Conservation (phyloP, 179 eudicot species). For the Silene vulgaris region DNA sequence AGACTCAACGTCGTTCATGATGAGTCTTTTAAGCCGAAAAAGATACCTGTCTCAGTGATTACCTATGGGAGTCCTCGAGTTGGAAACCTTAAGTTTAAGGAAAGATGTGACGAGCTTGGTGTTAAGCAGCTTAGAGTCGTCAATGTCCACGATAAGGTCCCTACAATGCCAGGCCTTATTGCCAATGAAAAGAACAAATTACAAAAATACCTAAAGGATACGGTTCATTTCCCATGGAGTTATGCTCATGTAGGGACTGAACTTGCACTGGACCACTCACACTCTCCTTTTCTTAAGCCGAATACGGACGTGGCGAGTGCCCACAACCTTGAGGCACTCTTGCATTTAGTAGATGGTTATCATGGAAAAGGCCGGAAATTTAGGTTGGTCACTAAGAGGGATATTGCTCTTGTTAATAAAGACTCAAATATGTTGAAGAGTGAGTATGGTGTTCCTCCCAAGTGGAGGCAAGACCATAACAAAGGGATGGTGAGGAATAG, state of each 20-base stretch:
- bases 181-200: constrained; percentile 56
- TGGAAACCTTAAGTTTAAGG: constrained; percentile 66
- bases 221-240: constrained; percentile 69
- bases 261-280: constrained; percentile 47
- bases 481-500: constrained; percentile 55
- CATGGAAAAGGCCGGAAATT: constrained; percentile 36
- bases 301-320: constrained; percentile 36
- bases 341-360: constrained; percentile 64
- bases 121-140: constrained; percentile 47
- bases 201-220: constrained; percentile 54
- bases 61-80: constrained; percentile 71
- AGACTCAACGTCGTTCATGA: constrained; percentile 32
- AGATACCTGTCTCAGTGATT: constrained; percentile 49
- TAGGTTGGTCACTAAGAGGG: constrained; percentile 32
- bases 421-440: constrained; percentile 46
- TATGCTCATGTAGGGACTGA: constrained; percentile 78
- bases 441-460: constrained; percentile 55
- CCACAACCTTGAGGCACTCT: constrained; percentile 61
- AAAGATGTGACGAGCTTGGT: constrained; percentile 61
- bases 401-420: constrained; percentile 69
- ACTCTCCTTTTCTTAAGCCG: constrained; percentile 49
- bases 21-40: neutral
- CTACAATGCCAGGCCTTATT: constrained; percentile 60
- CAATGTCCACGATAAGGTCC: constrained; percentile 62
- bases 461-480: constrained; percentile 66